Percentiles rank a stretch among this genome's conserved stretches.
Evolutionary conservation across 352 stramenopile genomes (phyloP).

Genomic region (Pythium guiyangense): DNA sequence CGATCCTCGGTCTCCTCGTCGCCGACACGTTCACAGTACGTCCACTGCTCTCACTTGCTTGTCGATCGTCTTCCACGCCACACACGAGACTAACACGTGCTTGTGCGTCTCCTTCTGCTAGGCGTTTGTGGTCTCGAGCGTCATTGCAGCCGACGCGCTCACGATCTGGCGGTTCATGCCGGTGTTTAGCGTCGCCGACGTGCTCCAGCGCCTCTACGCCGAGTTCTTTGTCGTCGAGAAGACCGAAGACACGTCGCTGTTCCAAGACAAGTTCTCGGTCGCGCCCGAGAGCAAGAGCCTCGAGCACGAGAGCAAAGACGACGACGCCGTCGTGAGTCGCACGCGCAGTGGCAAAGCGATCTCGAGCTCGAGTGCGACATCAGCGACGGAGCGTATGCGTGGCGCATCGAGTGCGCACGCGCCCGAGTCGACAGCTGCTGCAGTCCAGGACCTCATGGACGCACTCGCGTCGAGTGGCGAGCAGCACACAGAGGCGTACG

Average conservation of each 20-base stretch:
- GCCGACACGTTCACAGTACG: slow-evolving; percentile 75
- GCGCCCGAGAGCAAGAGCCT: slow-evolving; percentile 4
- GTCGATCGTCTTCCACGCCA: background rate
- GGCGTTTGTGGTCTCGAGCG: slow-evolving; percentile 82
- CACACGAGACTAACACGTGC: background rate
- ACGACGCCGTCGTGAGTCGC: slow-evolving; percentile 7
- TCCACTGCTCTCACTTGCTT: background rate
- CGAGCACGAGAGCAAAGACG: slow-evolving; percentile 3
- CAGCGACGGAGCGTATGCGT: too few species aligned
- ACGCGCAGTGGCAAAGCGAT: slow-evolving; percentile 19
- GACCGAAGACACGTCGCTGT: slow-evolving; percentile 49
- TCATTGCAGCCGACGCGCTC: slow-evolving; percentile 57
- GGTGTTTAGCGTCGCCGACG: slow-evolving; percentile 73
- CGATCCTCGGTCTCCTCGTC: slow-evolving; percentile 77
- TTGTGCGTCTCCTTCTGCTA: slow-evolving; percentile 13
- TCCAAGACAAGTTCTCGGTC: slow-evolving; percentile 67
- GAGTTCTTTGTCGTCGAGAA: slow-evolving; percentile 75
- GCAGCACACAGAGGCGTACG: slow-evolving; percentile 34
- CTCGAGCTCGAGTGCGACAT: background rate
- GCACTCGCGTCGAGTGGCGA: slow-evolving; percentile 23
- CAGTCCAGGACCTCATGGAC: slow-evolving; percentile 32
- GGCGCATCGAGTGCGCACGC: background rate
- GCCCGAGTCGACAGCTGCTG: background rate
- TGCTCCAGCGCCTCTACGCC: slow-evolving; percentile 67
- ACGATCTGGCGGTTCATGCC: slow-evolving; percentile 79